Evolutionary conservation across 2,329 filamentous ascomycete species (phyloP).

Genomic region (Penicillium verrucosum): DNA sequence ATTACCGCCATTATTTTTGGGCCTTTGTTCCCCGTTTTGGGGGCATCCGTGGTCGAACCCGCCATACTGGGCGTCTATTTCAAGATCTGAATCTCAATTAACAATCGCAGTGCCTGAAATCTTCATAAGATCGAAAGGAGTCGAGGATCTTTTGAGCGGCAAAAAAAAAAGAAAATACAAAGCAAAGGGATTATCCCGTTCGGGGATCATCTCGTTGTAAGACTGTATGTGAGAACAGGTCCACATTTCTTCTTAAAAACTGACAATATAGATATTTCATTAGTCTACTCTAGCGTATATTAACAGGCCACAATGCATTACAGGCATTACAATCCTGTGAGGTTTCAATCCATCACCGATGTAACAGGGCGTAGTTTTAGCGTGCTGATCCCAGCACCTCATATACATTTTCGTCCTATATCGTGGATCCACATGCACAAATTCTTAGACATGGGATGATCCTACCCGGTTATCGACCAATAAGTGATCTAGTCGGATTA

Average conservation of each 20-base stretch:
- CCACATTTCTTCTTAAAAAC: not conserved
- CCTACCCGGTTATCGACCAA: too few species aligned
- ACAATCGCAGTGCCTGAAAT: not conserved
- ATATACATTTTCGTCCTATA: not conserved
- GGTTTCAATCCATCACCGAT: too few species aligned
- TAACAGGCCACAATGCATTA: not conserved
- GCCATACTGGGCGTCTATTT: not conserved
- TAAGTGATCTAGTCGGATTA: not conserved
- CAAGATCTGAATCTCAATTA: not conserved
- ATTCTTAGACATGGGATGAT: not conserved
- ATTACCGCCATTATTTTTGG: slow-evolving; percentile 30
- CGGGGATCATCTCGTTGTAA: not conserved
- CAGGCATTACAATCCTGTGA: not conserved
- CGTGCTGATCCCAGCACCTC: not conserved
- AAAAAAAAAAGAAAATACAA: not conserved
- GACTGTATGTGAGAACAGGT: not conserved
- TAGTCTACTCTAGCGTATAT: not conserved
- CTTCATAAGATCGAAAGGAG: not conserved
- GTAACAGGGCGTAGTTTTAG: not conserved
- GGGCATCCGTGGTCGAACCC: not conserved
- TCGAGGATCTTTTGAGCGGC: not conserved
- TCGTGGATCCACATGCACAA: not conserved
- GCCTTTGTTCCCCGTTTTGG: slow-evolving; percentile 15
- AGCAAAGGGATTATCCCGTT: not conserved
- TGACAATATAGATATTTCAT: not conserved